A percentile compares a stretch with the other conserved stretches of the same genome.
Conservation (phyloP, 257 asterid genomes). For the Solanum sejunctum region DNA sequence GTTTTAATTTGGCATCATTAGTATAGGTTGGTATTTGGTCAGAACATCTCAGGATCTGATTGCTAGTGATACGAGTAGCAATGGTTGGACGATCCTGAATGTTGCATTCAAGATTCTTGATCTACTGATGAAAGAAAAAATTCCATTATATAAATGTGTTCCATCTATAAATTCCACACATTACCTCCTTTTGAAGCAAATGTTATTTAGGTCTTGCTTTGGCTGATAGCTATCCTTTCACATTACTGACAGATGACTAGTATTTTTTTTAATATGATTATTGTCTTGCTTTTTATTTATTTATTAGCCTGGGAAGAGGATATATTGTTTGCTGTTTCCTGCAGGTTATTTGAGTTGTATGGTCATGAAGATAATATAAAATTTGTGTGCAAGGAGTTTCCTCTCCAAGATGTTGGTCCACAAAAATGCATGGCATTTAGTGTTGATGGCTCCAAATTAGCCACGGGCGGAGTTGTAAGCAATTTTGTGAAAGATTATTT, state of each 20-base stretch:
- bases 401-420: conserved; percentile 52
- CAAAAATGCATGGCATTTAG: conserved; percentile 91
- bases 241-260: background rate
- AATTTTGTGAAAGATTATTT: conserved; percentile 2
- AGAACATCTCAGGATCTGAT: background rate
- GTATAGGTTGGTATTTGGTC: background rate
- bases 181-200: background rate
- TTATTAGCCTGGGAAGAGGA: background rate
- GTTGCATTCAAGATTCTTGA: background rate
- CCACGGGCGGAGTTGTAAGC: conserved; percentile 91
- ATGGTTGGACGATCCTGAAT: background rate
- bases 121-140: background rate
- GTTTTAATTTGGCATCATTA: background rate
- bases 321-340: background rate
- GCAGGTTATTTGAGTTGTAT: conserved; percentile 66
- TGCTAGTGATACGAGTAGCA: background rate
- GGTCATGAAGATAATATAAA: conserved; percentile 39
- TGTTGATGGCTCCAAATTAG: conserved; percentile 80
- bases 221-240: background rate
- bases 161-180: background rate
- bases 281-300: background rate
- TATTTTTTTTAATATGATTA: background rate
- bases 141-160: background rate
- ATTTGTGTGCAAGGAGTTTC: conserved; percentile 48
- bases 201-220: background rate